Conservation (phyloP, 805 yeast genomes). For the Maudiozyma turicensis region DNA sequence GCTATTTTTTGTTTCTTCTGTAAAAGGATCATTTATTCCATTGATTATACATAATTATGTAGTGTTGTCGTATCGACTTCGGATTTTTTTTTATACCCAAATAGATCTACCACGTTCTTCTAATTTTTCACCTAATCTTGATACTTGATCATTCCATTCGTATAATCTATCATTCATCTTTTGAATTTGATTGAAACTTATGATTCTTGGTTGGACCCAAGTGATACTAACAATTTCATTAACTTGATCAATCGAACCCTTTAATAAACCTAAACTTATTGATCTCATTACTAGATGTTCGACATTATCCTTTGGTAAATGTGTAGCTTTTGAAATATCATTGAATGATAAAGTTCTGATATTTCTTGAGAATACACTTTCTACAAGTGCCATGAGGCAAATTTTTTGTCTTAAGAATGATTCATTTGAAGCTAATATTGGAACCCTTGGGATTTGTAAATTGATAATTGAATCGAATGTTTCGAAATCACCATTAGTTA, state of each 20-base stretch:
- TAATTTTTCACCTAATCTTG: conserved; percentile 51
- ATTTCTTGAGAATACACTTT: conserved; percentile 72
- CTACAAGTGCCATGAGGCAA: conserved; percentile 84
- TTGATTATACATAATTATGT: neutral
- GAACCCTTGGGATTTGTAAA: conserved; percentile 36
- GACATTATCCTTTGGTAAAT: conserved; percentile 52
- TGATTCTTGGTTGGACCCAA: conserved; percentile 95
- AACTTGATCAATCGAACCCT: conserved; percentile 88
- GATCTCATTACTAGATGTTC: conserved; percentile 91
- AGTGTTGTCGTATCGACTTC: neutral
- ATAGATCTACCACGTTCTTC: conserved; percentile 51
- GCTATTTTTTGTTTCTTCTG: neutral
- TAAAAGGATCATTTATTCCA: neutral
- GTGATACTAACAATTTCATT: conserved; percentile 65
- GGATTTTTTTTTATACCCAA: conserved; percentile 38
- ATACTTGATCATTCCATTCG: conserved; percentile 72
- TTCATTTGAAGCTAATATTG: conserved; percentile 48
- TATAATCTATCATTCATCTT: conserved; percentile 64
- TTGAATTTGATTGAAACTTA: conserved; percentile 71
- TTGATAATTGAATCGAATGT: conserved; percentile 44
- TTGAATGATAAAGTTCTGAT: conserved; percentile 64
- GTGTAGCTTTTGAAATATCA: conserved; percentile 65
- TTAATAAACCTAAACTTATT: conserved; percentile 68
- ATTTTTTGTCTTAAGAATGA: conserved; percentile 79
- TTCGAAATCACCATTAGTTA: conserved; percentile 70